Evolutionary conservation across 345 rosid species (phyloP).

Genomic region (Crucihimalaya himalaica): DNA sequence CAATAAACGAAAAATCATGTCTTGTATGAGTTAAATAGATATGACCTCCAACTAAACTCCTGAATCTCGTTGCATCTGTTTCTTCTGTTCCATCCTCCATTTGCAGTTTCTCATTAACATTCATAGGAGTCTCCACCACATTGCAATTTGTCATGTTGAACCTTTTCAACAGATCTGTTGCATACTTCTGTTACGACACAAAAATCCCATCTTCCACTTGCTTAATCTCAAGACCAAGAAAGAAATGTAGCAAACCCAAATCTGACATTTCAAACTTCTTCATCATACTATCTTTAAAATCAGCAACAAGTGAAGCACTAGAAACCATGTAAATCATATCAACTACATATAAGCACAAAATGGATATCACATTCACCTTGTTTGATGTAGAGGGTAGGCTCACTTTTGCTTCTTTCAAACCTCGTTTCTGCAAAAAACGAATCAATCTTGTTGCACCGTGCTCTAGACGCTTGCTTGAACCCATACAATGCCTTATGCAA

Average conservation of each 20-base stretch:
- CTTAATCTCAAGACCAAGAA: background rate
- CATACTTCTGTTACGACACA: background rate
- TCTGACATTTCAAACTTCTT: background rate
- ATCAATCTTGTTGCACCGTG: slow-evolving; percentile 17
- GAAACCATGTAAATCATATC: background rate
- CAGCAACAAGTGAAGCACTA: background rate
- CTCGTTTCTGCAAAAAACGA: background rate
- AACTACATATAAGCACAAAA: background rate
- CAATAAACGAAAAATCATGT: too few species aligned
- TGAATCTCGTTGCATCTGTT: too few species aligned
- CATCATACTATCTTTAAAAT: background rate
- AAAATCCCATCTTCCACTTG: background rate
- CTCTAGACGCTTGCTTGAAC: background rate
- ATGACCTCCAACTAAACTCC: too few species aligned
- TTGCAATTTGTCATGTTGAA: background rate
- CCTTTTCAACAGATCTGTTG: background rate
- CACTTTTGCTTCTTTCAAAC: background rate
- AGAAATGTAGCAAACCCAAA: background rate
- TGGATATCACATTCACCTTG: background rate
- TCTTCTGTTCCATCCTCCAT: background rate
- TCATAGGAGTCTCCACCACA: background rate
- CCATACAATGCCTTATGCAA: background rate
- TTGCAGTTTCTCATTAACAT: slow-evolving; percentile 3
- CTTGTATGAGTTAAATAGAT: too few species aligned
- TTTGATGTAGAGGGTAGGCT: background rate